These are phyloP conservation scores for Phaeotremella skinneri DNA, from an alignment of 768 basidiomycete species.

Conservation along the genomic window DNA sequence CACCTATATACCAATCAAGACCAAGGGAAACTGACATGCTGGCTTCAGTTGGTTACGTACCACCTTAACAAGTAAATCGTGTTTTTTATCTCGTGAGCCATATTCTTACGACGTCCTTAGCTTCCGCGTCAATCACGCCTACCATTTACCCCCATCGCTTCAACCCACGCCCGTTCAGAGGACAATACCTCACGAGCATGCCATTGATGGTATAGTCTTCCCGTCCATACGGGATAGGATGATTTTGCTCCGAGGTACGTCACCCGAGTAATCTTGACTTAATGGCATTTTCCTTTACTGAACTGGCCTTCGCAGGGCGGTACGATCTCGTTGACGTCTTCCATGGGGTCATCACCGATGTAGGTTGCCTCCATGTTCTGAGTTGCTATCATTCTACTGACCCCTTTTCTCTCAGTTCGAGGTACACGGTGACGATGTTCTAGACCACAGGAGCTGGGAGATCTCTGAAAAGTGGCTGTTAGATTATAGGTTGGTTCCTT, in stretches of 20 bases:
- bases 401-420: slow-evolving; percentile 31
- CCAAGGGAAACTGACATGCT: background rate
- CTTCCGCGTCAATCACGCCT: slow-evolving; percentile 63
- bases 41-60: slow-evolving; percentile 60
- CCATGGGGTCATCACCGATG: slow-evolving; percentile 65
- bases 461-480: slow-evolving; percentile 76
- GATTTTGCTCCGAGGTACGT: slow-evolving; percentile 77
- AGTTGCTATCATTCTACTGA: background rate
- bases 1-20: background rate
- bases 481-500: slow-evolving; percentile 67
- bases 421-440: slow-evolving; percentile 85
- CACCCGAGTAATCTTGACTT: background rate
- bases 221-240: slow-evolving; percentile 86
- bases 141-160: slow-evolving; percentile 82
- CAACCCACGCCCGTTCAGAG: slow-evolving; percentile 85
- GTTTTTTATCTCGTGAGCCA: slow-evolving; percentile 9
- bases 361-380: slow-evolving; percentile 50
- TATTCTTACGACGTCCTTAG: slow-evolving; percentile 52
- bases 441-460: slow-evolving; percentile 90
- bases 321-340: slow-evolving; percentile 68
- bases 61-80: slow-evolving; percentile 81
- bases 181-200: slow-evolving; percentile 81
- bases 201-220: slow-evolving; percentile 86
- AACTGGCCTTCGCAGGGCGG: slow-evolving; percentile 21
- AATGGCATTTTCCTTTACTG: background rate